Percentiles rank a stretch among this genome's conserved stretches.
Evolutionary conservation across 2,329 filamentous ascomycete species (phyloP).

Genomic region (Colletotrichum sp.): DNA sequence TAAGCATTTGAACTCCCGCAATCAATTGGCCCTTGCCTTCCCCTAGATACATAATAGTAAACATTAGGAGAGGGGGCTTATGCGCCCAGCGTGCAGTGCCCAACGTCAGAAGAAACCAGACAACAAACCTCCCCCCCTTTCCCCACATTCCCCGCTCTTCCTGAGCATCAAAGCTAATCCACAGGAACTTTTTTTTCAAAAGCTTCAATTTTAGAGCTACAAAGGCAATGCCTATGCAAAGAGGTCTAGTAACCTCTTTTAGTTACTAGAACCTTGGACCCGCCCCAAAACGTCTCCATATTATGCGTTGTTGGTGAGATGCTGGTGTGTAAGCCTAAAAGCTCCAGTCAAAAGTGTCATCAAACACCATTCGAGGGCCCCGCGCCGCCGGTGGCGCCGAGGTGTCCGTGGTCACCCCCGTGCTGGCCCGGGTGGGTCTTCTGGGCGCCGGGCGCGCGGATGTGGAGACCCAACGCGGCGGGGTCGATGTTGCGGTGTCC

Average conservation of each 20-base stretch:
- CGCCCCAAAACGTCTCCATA: too few species aligned
- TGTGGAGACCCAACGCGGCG: constrained; percentile 55
- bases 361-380: neutral
- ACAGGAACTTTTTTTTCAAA: neutral
- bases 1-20: neutral
- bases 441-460: constrained; percentile 28
- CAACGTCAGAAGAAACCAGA: neutral
- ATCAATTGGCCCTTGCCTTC: neutral
- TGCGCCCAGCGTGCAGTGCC: neutral
- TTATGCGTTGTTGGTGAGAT: neutral
- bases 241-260: neutral
- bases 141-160: neutral
- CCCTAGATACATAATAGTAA: neutral
- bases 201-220: neutral
- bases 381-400: neutral
- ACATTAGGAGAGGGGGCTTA: neutral
- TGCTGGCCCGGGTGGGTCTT: constrained; percentile 7
- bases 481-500: constrained; percentile 69
- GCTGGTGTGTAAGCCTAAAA: neutral
- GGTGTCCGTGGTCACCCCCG: constrained; percentile 1
- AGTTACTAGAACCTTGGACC: neutral
- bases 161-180: neutral
- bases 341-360: neutral
- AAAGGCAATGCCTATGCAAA: neutral
- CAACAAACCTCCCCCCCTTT: too few species aligned